Conservation (phyloP, 2,329 filamentous ascomycete species). For the Colletotrichum limetticola region DNA sequence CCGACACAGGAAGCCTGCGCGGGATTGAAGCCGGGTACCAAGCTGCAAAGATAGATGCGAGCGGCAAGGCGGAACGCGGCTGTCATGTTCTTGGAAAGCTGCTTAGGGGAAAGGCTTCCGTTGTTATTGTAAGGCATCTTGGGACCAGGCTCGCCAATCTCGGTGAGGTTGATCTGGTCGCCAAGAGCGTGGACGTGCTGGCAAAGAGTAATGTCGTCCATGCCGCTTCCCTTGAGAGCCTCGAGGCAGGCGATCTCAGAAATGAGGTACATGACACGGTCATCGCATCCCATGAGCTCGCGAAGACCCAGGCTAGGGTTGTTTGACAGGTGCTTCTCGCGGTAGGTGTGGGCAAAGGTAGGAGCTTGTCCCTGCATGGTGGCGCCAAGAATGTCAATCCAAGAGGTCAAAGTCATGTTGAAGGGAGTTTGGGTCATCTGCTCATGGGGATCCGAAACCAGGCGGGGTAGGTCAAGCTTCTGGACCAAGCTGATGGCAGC, state of each 20-base stretch:
- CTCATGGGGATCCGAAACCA: conserved; percentile 71
- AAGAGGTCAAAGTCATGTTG: conserved; percentile 93
- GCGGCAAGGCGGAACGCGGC: conserved; percentile 91
- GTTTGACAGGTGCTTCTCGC: conserved; percentile 86
- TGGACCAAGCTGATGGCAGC: conserved; percentile 86
- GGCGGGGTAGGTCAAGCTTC: conserved; percentile 81
- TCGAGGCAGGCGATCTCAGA: conserved; percentile 97
- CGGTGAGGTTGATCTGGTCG: conserved; percentile 85
- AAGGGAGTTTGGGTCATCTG: conserved; percentile 78
- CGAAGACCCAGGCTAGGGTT: conserved; percentile 77
- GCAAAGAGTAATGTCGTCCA: conserved; percentile 88
- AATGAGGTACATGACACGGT: conserved; percentile 97
- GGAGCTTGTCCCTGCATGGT: conserved; percentile 91
- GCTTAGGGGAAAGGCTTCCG: conserved; percentile 82
- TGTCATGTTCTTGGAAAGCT: conserved; percentile 89
- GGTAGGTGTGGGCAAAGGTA: conserved; percentile 92
- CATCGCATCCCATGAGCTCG: conserved; percentile 97
- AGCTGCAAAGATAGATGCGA: conserved; percentile 94
- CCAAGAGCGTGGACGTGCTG: conserved; percentile 90
- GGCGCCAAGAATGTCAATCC: conserved; percentile 97
- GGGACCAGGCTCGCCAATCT: conserved; percentile 69
- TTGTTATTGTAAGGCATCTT: conserved; percentile 73
- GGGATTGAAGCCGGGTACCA: conserved; percentile 89
- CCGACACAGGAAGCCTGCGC: conserved; percentile 78
- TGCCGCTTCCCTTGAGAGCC: conserved; percentile 82